These are phyloP conservation scores for Allium fistulosum DNA, from an alignment of 106 monocot species.

Conservation along the genomic window DNA sequence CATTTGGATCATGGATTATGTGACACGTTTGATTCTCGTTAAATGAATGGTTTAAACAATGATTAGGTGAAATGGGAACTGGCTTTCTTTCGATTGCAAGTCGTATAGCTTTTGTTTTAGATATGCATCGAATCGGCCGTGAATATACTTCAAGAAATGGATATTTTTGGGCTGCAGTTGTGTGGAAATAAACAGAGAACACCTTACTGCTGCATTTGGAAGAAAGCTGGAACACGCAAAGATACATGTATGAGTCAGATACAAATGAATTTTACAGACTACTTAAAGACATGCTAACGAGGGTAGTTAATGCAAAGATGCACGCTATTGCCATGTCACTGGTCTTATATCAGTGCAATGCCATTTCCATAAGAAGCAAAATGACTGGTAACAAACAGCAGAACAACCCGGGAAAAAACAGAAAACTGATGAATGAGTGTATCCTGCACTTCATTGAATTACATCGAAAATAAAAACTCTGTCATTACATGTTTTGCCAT, in stretches of 20 bases:
- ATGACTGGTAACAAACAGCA: no score
- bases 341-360: no score
- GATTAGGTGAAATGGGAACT: conserved; percentile 6
- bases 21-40: conserved; percentile 14
- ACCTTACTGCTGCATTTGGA: conserved; percentile 85
- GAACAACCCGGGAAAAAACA: no score
- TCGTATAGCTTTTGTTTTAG: conserved; percentile 41
- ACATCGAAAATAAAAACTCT: no score
- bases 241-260: background rate
- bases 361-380: no score
- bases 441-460: no score
- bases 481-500: no score
- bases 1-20: conserved; percentile 13
- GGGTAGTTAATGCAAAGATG: no score
- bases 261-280: no score
- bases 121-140: conserved; percentile 78
- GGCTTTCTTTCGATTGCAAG: conserved; percentile 23
- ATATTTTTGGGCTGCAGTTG: conserved; percentile 35
- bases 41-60: conserved; percentile 19
- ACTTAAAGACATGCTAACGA: no score
- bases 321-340: no score
- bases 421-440: no score
- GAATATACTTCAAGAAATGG: conserved; percentile 81
- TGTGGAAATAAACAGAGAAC: conserved; percentile 53
- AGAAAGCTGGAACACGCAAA: conserved; percentile 59